phyloP scores from a whole-genome alignment of 208 protist genomes.

The Polymyxa betae region DNA sequence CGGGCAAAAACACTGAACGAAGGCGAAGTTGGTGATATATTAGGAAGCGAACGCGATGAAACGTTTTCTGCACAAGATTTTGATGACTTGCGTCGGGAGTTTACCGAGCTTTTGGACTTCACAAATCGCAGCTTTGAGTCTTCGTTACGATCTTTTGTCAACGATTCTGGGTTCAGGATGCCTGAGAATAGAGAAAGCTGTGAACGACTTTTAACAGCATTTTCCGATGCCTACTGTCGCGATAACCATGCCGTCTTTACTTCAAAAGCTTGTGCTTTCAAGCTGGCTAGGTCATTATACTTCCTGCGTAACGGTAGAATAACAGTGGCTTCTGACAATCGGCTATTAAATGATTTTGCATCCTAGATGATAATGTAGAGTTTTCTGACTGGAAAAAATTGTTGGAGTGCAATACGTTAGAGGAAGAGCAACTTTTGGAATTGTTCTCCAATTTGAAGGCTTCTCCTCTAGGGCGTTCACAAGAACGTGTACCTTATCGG shows the following conservation, averaged over 20 bases:
- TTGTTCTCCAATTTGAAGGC: too few relatives aligned
- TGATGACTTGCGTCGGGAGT: neutral
- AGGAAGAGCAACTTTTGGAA: too few relatives aligned
- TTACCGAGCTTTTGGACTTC: slow-evolving; percentile 7
- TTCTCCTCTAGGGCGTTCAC: neutral
- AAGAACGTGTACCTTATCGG: neutral
- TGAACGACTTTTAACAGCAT: neutral
- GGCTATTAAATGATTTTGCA: neutral
- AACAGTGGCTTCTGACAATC: neutral
- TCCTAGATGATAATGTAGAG: neutral
- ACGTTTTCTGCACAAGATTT: neutral
- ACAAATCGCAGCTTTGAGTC: neutral
- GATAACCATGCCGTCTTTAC: slow-evolving; percentile 1
- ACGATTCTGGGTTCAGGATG: slow-evolving; percentile 40
- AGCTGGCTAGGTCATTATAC: neutral
- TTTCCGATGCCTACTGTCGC: slow-evolving; percentile 2
- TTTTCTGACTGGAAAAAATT: too few relatives aligned
- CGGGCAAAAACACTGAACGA: neutral
- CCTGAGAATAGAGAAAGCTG: neutral
- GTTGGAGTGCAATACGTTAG: too few relatives aligned
- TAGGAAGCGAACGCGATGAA: neutral
- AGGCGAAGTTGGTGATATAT: neutral
- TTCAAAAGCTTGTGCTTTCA: neutral
- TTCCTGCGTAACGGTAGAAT: neutral
- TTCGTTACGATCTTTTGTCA: neutral